Conservation (phyloP, 352 stramenopile species). For the Pythium apleroticum region DNA sequence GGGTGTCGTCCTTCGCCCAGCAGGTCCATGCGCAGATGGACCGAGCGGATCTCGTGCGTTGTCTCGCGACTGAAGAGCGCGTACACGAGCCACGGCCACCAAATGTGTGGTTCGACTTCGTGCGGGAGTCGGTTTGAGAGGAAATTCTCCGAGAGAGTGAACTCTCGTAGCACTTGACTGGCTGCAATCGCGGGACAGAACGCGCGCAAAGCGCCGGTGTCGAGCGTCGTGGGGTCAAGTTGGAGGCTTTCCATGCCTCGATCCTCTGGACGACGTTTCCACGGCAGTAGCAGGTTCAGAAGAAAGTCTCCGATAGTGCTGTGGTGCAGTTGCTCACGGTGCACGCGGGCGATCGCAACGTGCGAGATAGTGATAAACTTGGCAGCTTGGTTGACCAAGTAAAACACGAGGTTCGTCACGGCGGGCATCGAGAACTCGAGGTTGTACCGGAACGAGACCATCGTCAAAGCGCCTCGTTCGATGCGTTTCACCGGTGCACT, state of each 20-base stretch:
- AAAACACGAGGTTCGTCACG: constrained; percentile 17
- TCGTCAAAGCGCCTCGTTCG: constrained; percentile 6
- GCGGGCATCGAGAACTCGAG: constrained; percentile 2
- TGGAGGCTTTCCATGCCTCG: constrained; percentile 2
- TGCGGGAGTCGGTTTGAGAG: neutral
- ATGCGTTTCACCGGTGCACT: no score
- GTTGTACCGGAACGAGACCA: constrained; percentile 15
- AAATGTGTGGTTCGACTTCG: neutral
- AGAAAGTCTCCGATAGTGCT: constrained; percentile 21
- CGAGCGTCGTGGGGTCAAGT: constrained; percentile 2
- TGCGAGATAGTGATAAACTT: constrained; percentile 20
- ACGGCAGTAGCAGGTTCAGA: constrained; percentile 15
- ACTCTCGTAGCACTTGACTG: neutral
- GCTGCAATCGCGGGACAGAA: constrained; percentile 14
- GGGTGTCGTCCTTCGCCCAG: neutral
- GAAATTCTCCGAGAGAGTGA: neutral
- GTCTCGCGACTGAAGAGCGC: constrained; percentile 1
- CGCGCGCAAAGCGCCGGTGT: constrained; percentile 13
- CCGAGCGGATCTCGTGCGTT: neutral
- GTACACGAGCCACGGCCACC: constrained; percentile 9
- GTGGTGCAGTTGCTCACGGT: constrained; percentile 15
- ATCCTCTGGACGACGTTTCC: constrained; percentile 6
- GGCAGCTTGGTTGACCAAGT: constrained; percentile 21
- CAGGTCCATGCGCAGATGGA: neutral
- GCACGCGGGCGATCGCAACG: constrained; percentile 6